Percentiles rank a stretch among this genome's conserved stretches.
These are phyloP conservation scores for Mortierella sp. DNA, from an alignment of 371 early-diverging fungal genomes.

Conservation along the genomic window DNA sequence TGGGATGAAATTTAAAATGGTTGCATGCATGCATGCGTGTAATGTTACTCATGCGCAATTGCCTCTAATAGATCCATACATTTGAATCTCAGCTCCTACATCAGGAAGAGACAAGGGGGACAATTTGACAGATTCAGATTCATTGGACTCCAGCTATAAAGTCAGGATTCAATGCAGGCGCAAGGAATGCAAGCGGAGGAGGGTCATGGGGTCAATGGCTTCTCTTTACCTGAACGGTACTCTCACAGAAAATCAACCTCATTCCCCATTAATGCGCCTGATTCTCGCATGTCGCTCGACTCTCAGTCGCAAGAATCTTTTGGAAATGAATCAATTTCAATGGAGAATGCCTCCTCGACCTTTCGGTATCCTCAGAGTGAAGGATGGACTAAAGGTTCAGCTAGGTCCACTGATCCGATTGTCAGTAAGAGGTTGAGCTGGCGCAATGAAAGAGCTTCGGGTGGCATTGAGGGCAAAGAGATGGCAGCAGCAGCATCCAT, in stretches of 20 bases:
- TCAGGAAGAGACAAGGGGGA: not conserved
- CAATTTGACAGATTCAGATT: not conserved
- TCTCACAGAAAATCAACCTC: slow-evolving; percentile 4
- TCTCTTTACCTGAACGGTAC: slow-evolving; percentile 2
- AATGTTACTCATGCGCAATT: not conserved
- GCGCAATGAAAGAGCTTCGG: not conserved
- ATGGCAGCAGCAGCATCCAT: too few species aligned
- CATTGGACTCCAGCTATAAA: not conserved
- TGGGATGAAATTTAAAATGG: not conserved
- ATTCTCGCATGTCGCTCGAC: not conserved
- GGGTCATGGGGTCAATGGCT: slow-evolving; percentile 7
- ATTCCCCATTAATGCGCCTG: not conserved
- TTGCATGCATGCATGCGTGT: not conserved
- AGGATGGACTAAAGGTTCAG: not conserved
- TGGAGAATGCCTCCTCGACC: not conserved
- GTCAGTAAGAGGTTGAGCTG: not conserved
- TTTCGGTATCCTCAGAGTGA: slow-evolving; percentile 1
- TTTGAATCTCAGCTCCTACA: not conserved
- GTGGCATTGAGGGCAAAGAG: slow-evolving; percentile 6
- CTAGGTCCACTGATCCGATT: not conserved
- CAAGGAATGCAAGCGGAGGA: slow-evolving; percentile 12
- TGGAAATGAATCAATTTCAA: not conserved
- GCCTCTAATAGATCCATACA: not conserved
- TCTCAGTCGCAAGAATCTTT: not conserved
- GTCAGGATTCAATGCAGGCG: slow-evolving; percentile 12